phyloP scores from a whole-genome alignment of 2,329 filamentous ascomycete genomes.

The Trichoderma endophyticum region DNA sequence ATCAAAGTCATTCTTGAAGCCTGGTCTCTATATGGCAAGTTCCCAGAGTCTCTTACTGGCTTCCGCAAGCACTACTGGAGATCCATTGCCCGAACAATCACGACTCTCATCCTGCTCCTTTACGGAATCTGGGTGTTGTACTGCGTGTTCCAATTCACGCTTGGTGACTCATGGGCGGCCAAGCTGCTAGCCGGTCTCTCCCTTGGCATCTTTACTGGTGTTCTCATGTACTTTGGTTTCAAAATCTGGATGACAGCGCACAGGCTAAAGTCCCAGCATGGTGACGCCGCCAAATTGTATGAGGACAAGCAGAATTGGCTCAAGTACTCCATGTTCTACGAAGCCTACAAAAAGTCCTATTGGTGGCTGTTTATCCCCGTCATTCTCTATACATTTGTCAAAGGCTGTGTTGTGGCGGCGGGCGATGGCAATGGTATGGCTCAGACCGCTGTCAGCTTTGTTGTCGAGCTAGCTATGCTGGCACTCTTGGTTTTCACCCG shows the following conservation, averaged over 20 bases:
- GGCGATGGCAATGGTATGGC: constrained; percentile 80
- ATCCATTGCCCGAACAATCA: constrained; percentile 82
- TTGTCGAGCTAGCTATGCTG: constrained; percentile 79
- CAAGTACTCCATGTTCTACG: constrained; percentile 97
- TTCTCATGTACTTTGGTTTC: constrained; percentile 80
- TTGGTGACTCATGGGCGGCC: constrained; percentile 91
- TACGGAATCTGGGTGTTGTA: constrained; percentile 96
- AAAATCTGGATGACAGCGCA: constrained; percentile 77
- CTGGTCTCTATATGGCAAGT: constrained; percentile 86
- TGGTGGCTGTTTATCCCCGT: constrained; percentile 96
- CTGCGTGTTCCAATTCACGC: constrained; percentile 92
- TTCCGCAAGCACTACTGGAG: constrained; percentile 98
- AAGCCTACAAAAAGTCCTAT: constrained; percentile 87
- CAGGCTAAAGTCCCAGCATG: constrained; percentile 70
- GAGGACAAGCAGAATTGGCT: constrained; percentile 88
- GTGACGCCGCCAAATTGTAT: constrained; percentile 70
- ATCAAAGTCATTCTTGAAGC: constrained; percentile 88
- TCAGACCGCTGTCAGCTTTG: constrained; percentile 75
- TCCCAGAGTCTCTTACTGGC: constrained; percentile 72
- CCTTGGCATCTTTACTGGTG: constrained; percentile 71
- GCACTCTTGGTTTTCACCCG: constrained; percentile 76
- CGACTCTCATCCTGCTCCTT: constrained; percentile 82
- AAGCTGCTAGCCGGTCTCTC: constrained; percentile 81
- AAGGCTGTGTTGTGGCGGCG: constrained; percentile 80
- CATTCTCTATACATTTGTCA: constrained; percentile 87